Base-by-base conservation (phyloP, 768 basidiomycete species). In the Lactifluus subvellereus region DNA sequence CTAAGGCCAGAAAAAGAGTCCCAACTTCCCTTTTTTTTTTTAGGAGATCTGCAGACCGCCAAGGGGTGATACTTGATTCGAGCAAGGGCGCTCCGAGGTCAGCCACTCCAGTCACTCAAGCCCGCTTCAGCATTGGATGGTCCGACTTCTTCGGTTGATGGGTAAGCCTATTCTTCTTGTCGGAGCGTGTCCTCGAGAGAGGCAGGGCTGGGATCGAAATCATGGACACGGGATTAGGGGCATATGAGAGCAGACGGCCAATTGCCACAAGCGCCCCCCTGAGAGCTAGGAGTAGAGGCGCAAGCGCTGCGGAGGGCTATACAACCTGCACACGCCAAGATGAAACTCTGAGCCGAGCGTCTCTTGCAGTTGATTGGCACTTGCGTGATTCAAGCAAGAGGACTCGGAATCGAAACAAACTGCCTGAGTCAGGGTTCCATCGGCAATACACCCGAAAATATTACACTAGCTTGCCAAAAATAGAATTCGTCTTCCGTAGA, bases 121-220 rank as follows among this genome's bases (percentile, higher is more conserved):
- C 27, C 57, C 35, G 48, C 20, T 42, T 35, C 49, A 49, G 30
- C 8, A n/a, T 54, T 20, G 20, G 47, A 59, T 60, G 48, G 22
- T 27, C 58, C 57, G 58, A 64, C 45, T 27, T 40, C 42, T 43
- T 64, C 62, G 57, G 57, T 27, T 43, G 47, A 64, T 59, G 38
- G 56, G 33, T 51, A 52, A 62, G 61, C 40, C 38, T 49, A 20
- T 13, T 30, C 54, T 32, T 9, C 45, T n/a, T 48, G 45, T 18
- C 7, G 45, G 30, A 32, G 30, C 22, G 52, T 60, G 32, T 27
- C 33, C 35, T 47, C 45, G 47, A 48, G 47, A 43, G 42, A 43
- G 9, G 20, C 13, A 9, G 47, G 5, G 47, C 47, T 22, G 20
- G 47, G 22, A 48, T 27, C 48, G 27, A 33, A 57, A 30, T 45